Percentiles rank a stretch among this genome's conserved stretches.
These are phyloP conservation scores for Penicillium robsamsonii DNA, from an alignment of 495 filamentous ascomycete species.

Conservation along the genomic window DNA sequence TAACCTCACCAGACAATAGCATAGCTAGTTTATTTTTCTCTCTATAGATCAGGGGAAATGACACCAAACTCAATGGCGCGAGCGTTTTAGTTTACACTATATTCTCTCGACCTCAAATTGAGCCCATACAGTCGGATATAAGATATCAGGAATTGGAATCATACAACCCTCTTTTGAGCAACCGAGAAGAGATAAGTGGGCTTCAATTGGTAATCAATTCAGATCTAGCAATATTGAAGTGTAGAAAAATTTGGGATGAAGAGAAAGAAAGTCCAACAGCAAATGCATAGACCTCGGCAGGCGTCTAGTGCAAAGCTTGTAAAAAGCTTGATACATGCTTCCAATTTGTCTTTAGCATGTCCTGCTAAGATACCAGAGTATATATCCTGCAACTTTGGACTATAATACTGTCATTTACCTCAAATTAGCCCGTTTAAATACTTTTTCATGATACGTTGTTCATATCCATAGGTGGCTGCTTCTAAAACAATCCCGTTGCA, in stretches of 20 bases:
- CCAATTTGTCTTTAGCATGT: background rate
- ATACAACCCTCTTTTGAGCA: too few relatives aligned
- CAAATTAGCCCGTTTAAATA: background rate
- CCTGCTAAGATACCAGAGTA: background rate
- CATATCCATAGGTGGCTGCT: background rate
- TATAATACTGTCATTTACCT: background rate
- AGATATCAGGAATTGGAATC: too few relatives aligned
- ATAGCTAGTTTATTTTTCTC: background rate
- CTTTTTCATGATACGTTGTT: background rate
- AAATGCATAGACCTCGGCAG: background rate
- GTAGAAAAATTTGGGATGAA: background rate
- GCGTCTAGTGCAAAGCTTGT: background rate
- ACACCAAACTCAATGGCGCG: background rate
- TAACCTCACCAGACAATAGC: background rate
- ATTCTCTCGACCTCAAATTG: background rate
- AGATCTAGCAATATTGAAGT: background rate
- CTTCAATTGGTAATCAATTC: background rate
- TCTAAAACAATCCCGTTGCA: background rate
- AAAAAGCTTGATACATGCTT: background rate
- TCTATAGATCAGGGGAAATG: background rate
- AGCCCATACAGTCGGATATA: background rate
- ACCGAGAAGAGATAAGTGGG: background rate
- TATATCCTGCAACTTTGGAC: background rate
- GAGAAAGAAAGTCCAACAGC: background rate
- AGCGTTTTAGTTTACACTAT: background rate